Base-by-base conservation (phyloP, 352 stramenopile species). In the Pythium dissotocum region DNA sequence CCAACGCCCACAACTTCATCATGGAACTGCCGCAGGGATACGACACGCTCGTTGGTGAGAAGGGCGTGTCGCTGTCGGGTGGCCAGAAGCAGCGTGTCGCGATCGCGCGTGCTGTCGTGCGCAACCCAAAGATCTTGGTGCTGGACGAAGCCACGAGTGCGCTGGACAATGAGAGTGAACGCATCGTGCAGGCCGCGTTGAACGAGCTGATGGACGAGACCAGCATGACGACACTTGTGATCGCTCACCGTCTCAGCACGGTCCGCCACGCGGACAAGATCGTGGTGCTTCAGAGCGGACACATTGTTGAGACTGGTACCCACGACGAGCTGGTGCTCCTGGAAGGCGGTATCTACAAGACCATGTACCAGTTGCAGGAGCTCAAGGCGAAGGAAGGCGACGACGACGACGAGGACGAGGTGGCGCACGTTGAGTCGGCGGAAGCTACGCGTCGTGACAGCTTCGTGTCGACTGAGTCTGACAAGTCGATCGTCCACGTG, bases 71-170 rank as follows among this genome's bases (percentile, higher is more conserved):
- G 55, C 78, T 99, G 12, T 98, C 85, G 6, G 97, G 96, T 42
- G 79, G 85, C 26, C 85, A 93, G 59, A 78, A 82, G 66, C 83
- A 90, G 63, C 80, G 96, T 1, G 89, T 99, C 58, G 89, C 91
- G 5, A 98, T 99, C 56, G 94, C 96, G 0, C 85, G 97, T 26
- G 92, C 92, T 0, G 79, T 98, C 48, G 70, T 99, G 46, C 90
- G 91, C 49, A 92, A 97, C 56, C 93, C 90, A 4, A 70, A 75
- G 8, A 83, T 98, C 24, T 75, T 98, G 48, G 67, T 98, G 32
- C 67, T 98, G 13, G 93, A 98, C 69, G 93, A 98, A 66, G 93
- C 93, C 9, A 98, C 93, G 46, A 91, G 75, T 68, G 91, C 89
- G 24, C 66, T 97, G 28, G 89, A 97, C 71, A 78, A 72, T 13